Conservation (phyloP, 768 basidiomycete species). For the Amanita thiersii region DNA sequence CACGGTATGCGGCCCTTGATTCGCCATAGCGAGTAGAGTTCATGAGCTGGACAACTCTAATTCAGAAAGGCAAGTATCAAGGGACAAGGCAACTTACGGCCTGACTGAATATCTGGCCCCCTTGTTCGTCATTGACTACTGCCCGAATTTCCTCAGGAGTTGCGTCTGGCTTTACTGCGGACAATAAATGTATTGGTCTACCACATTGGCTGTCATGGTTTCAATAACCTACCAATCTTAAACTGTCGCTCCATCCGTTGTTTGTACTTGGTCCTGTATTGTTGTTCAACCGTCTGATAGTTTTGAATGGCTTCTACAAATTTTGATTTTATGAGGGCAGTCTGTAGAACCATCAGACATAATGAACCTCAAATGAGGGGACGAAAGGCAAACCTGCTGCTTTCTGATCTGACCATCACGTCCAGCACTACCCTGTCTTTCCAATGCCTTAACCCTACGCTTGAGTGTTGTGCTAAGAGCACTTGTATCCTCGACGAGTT, state of each 20-base stretch:
- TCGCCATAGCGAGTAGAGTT: slow-evolving; percentile 88
- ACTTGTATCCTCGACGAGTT: slow-evolving; percentile 65
- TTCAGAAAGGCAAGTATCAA: slow-evolving; percentile 7
- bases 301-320: slow-evolving; percentile 83
- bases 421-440: slow-evolving; percentile 55
- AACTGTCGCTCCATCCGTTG: slow-evolving; percentile 81
- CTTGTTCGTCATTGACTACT: slow-evolving; percentile 79
- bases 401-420: slow-evolving; percentile 70
- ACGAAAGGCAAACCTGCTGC: slow-evolving; percentile 48
- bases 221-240: slow-evolving; percentile 57
- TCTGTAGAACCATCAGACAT: slow-evolving; percentile 25
- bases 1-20: slow-evolving; percentile 84
- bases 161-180: slow-evolving; percentile 84
- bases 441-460: slow-evolving; percentile 61
- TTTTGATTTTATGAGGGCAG: slow-evolving; percentile 58
- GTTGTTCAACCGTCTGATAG: slow-evolving; percentile 77
- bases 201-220: background rate
- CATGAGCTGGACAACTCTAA: slow-evolving; percentile 48
- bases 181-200: background rate
- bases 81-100: slow-evolving; percentile 40
- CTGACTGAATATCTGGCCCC: slow-evolving; percentile 85
- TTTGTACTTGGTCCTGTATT: slow-evolving; percentile 71
- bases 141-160: slow-evolving; percentile 81
- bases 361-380: background rate
- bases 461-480: slow-evolving; percentile 63